Conservation (phyloP, 176 grass and related monocot genomes). For the Microstegium vimineum region DNA sequence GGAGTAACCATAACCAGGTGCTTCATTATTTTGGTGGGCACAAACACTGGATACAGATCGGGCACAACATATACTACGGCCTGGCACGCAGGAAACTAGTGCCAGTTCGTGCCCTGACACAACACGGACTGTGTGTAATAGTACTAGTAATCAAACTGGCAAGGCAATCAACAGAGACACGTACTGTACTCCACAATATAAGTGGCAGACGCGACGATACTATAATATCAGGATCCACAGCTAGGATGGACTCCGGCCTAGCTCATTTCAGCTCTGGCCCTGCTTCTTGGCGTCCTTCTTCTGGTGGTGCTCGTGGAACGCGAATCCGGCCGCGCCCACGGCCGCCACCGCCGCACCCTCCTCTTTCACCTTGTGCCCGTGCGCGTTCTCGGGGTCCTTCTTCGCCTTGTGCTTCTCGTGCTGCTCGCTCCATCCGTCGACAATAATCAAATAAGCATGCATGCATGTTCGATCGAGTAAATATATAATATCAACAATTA, state of each 20-base stretch:
- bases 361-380: constrained; percentile 48
- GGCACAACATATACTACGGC: background rate
- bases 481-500: background rate
- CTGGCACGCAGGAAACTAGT: background rate
- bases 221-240: background rate
- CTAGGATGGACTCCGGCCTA: too few relatives aligned
- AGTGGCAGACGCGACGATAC: background rate
- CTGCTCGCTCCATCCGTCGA: background rate
- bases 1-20: background rate
- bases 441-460: background rate
- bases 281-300: constrained; percentile 78
- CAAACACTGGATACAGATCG: background rate
- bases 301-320: constrained; percentile 73
- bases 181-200: too few relatives aligned
- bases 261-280: background rate
- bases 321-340: constrained; percentile 51
- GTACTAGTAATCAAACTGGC: background rate
- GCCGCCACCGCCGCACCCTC: constrained; percentile 56
- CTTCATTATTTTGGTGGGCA: background rate
- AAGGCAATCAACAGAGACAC: background rate
- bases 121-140: background rate
- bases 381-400: constrained; percentile 61
- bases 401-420: constrained; percentile 86
- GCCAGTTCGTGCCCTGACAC: background rate
- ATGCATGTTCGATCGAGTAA: background rate